Percentiles rank a stretch among this genome's conserved stretches.
Evolutionary conservation across 2,329 filamentous ascomycete species (phyloP).

Genomic region (Penicillium concentricum): DNA sequence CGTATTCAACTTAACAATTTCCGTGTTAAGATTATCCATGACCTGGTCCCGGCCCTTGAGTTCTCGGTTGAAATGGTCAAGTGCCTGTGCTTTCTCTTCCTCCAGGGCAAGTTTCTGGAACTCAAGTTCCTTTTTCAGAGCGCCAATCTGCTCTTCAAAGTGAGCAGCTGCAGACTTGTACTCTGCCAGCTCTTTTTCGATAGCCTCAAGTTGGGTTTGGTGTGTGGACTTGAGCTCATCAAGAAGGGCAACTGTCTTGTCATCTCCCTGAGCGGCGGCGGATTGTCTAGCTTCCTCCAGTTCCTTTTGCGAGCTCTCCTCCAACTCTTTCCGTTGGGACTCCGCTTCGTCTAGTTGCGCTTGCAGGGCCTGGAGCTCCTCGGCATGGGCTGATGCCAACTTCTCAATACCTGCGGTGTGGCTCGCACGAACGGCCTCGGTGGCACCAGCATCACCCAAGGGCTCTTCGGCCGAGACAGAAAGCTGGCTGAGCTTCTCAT

Average conservation of each 20-base stretch:
- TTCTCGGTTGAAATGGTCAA: constrained; percentile 34
- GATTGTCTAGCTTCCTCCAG: constrained; percentile 40
- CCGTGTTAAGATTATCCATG: constrained; percentile 40
- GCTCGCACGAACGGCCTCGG: constrained; percentile 29
- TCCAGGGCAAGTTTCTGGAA: constrained; percentile 30
- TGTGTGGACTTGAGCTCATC: constrained; percentile 40
- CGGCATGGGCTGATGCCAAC: constrained; percentile 32
- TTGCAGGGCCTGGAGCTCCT: constrained; percentile 35
- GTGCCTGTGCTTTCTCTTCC: constrained; percentile 33
- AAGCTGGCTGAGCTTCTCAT: constrained; percentile 36
- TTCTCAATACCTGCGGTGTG: constrained; percentile 36
- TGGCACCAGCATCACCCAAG: constrained; percentile 20
- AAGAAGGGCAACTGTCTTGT: constrained; percentile 34
- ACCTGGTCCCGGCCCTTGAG: constrained; percentile 38
- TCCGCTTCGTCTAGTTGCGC: constrained; percentile 38
- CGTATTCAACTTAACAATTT: constrained; percentile 36
- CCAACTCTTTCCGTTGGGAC: constrained; percentile 35
- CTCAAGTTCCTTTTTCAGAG: constrained; percentile 34
- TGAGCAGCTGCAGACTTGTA: constrained; percentile 33
- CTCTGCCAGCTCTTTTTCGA: constrained; percentile 36
- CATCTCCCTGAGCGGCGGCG: constrained; percentile 37
- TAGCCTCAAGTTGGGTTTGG: constrained; percentile 34
- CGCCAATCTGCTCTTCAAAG: constrained; percentile 30
- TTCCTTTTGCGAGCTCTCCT: constrained; percentile 38
- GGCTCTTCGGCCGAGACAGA: constrained; percentile 27